Base-by-base conservation (phyloP, 306 rosid genomes). In the Clitoria ternatea region DNA sequence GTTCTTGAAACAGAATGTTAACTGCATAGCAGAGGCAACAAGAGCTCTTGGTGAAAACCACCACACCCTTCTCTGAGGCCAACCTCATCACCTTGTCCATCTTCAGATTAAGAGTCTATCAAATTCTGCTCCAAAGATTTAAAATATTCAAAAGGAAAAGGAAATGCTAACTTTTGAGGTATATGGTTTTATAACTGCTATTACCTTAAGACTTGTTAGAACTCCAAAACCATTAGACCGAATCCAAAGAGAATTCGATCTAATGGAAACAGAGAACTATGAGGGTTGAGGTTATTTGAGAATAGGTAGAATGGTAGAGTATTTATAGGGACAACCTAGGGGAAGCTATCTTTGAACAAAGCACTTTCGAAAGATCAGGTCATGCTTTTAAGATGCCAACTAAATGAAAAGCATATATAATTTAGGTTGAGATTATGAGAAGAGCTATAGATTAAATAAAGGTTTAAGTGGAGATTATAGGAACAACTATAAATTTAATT, bases 1-100 rank as follows among this genome's bases (percentile, higher is more conserved):
- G 83, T 39, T 91, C 96, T 45, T 77, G 87, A 61, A 95, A 95
- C 45, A 95, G 67, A 75, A 89, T 83, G 32, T 73, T 79, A 32
- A 95, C 97, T 49, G 99, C 89, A 76, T 95, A 95, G 63, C 92
- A 83, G n/a, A 95, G 79, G 61, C 99, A 95, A 68, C 99, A 95
- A 1, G 99, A 89, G 78, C 91, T 95, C 91, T 95, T 95, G 85
- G 88, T 87, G 88, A 95, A 95, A 4, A 95, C 85, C 79, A 95
- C 97, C 79, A 95, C 89, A 17, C 91, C 92, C 13, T 83, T 83
- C 40, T 88, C 97, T 20, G 89, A 37, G 5, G 87, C 86, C 84
- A 95, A 53, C 80, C 91, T 85, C 78, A 12, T 69, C 78, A 95
- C 97, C 80, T 86, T 95, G 12, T 95, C 97, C 99, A 91, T 94